A percentile compares a stretch with the other conserved stretches of the same genome.
Evolutionary conservation across 495 filamentous ascomycete genomes (phyloP).

Genomic region (Annulohypoxylon bovei): DNA sequence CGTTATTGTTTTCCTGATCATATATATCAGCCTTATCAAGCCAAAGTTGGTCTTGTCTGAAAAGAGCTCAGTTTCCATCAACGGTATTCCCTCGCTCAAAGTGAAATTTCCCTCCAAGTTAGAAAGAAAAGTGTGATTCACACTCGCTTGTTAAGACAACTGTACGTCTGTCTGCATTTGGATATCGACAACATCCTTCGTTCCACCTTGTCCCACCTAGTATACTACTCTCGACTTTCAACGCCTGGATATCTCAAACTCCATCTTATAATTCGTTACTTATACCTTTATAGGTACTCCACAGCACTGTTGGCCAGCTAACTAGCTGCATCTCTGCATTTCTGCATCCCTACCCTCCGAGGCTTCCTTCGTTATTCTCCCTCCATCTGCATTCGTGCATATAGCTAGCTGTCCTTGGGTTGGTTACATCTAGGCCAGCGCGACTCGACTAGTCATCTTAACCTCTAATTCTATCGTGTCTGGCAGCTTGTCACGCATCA

Average conservation of each 20-base stretch:
- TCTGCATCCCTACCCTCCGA: conserved; percentile 9
- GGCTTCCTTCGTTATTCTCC: conserved; percentile 6
- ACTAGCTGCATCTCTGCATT: conserved; percentile 26
- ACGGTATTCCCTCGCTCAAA: background rate
- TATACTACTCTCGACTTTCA: conserved; percentile 18
- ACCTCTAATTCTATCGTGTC: conserved; percentile 1
- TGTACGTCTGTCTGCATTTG: conserved; percentile 15
- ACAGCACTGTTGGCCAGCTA: conserved; percentile 11
- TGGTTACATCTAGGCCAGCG: background rate
- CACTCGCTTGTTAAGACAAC: conserved; percentile 12
- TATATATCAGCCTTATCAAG: background rate
- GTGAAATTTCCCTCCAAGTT: background rate
- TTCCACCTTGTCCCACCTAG: conserved; percentile 19
- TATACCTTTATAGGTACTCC: conserved; percentile 17
- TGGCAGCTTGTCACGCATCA: conserved; percentile 19
- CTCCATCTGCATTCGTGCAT: conserved; percentile 26
- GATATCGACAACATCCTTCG: conserved; percentile 26
- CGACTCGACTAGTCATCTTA: conserved; percentile 3
- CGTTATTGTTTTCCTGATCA: background rate
- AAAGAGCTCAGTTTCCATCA: background rate
- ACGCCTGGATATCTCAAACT: conserved; percentile 1
- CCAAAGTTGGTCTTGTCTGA: background rate
- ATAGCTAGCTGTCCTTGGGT: background rate
- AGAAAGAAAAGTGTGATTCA: conserved; percentile 3
- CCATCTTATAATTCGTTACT: conserved; percentile 19